A percentile compares a stretch with the other conserved stretches of the same genome.
Conservation (phyloP, 306 rosid species). For the Begonia masoniana region DNA sequence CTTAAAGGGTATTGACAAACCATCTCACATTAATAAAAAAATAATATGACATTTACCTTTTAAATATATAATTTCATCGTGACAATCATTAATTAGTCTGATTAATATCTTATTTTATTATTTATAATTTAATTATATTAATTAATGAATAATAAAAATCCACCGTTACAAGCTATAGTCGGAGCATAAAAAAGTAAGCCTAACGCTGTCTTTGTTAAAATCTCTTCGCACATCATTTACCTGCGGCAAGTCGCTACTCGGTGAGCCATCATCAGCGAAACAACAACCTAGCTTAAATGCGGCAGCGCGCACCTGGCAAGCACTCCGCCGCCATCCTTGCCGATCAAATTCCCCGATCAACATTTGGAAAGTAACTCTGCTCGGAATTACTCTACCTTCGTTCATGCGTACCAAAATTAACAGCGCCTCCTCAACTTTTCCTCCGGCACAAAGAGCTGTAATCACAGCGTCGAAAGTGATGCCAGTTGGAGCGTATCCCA, state of each 20-base stretch:
- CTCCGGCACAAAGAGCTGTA: constrained; percentile 36
- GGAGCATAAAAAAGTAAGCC: too few species aligned
- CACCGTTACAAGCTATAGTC: too few species aligned
- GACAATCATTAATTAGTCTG: too few species aligned
- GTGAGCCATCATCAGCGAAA: not conserved
- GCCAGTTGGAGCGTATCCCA: constrained; percentile 25
- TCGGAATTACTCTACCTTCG: constrained; percentile 24
- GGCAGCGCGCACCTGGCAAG: constrained; percentile 26
- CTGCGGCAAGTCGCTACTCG: not conserved
- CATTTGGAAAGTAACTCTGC: constrained; percentile 18
- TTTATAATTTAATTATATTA: too few species aligned
- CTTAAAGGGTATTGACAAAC: too few species aligned
- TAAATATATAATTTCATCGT: too few species aligned
- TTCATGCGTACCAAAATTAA: constrained; percentile 22
- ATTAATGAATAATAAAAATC: too few species aligned
- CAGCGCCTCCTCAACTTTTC: constrained; percentile 32
- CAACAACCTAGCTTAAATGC: constrained; percentile 55
- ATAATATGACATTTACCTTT: too few species aligned
- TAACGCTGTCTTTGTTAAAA: too few species aligned
- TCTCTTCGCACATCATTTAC: too few species aligned
- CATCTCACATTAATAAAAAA: too few species aligned
- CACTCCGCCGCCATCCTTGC: constrained; percentile 23
- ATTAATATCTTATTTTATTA: too few species aligned
- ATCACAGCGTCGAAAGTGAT: constrained; percentile 25
- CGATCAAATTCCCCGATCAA: constrained; percentile 33